Evolutionary conservation across 2,329 filamentous ascomycete genomes (phyloP), one percentile per base, ranked within the genome.

Genomic region (Phaeoacremonium minimum): DNA sequence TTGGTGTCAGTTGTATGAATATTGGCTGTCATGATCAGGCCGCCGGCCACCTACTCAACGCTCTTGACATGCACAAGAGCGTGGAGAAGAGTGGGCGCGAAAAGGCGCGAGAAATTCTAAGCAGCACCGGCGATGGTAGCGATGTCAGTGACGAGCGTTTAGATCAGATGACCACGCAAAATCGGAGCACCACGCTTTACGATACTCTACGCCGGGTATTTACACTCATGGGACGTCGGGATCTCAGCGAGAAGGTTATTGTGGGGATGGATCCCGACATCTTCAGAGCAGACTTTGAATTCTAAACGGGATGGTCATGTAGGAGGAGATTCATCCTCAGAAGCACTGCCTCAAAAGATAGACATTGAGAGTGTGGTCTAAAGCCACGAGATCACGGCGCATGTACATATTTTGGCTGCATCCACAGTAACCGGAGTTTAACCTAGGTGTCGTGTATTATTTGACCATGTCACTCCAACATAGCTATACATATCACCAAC

Each of bases 1-100:
- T 98, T 2, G 93, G 93, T 31, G 93, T 97, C 8, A 87, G 81
- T 41, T 97, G 93, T 62, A 97, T 98, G 61, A 97, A 97, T 64
- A 95, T 97, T 49, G 90, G 90, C 37, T 96, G 91, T 63, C 90
- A 89, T 58, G 84, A 87, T 13, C 87, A 97, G 65, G 93, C 93
- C 0, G 93, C 93, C 3, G 85, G 88, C 42, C 93, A 98, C 64
- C 77, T 98, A 39, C 77, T 98, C 12, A 87, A 90, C 4, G 91
- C 93, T 1, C 72, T 98, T 33, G 84, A 85, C 37, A 96, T 98
- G 90, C 93, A 98, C 71, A 90, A 93, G 59, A 82, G 89, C 6
- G 88, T 95, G 12, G 90, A 96, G 66, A 79, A 80, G 52, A 86
- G 89, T 55, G 89, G 88, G 5, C 77, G 87, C 40, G 84, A 87